A percentile compares a stretch with the other conserved stretches of the same genome.
phyloP scores from a whole-genome alignment of 73 alveolate genomes.

The Tetrahymena elliotti region DNA sequence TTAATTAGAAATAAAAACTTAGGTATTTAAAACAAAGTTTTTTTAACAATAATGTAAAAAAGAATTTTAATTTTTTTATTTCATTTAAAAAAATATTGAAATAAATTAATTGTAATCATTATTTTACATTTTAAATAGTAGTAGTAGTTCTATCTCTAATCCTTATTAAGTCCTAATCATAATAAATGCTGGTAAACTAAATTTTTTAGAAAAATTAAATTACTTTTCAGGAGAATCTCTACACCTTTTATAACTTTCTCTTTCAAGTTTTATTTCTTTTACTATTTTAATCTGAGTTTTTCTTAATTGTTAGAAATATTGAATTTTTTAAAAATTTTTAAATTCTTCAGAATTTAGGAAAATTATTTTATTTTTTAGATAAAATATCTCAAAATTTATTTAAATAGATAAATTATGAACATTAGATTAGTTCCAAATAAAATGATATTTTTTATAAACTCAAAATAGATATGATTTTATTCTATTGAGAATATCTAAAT shows the following conservation, averaged over 20 bases:
- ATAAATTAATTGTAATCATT: no score
- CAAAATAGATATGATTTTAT: not conserved
- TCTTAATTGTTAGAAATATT: not conserved
- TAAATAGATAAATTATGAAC: not conserved
- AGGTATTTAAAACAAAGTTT: no score
- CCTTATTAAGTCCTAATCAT: not conserved
- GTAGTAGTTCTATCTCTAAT: not conserved
- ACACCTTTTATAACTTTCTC: not conserved
- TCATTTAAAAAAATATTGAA: no score
- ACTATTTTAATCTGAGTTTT: no score
- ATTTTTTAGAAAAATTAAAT: not conserved
- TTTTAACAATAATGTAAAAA: no score
- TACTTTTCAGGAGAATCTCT: not conserved
- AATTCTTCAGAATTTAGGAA: not conserved
- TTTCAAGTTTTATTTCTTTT: no score
- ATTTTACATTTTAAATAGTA: not conserved
- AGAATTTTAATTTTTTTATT: no score
- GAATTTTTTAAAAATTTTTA: no score
- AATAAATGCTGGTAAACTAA: not conserved
- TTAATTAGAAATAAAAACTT: no score
- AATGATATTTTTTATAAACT: not conserved
- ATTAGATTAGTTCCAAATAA: not conserved
- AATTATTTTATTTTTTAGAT: not conserved
- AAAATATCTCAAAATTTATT: not conserved
- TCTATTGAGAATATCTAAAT: not conserved